Conservation (phyloP, 495 filamentous ascomycete species). For the Penicillium angulare region DNA sequence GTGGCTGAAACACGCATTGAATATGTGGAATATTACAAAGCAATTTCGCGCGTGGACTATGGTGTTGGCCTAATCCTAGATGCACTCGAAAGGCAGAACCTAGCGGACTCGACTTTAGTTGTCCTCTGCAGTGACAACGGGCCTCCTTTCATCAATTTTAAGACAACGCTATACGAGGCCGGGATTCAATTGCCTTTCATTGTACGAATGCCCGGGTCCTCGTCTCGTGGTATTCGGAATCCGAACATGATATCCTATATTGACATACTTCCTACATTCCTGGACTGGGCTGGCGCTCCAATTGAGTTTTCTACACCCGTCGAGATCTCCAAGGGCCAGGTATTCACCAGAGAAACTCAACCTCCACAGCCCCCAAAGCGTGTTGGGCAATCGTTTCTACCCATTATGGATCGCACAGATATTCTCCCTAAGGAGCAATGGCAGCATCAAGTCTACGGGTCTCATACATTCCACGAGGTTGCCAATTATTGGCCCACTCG, state of each 20-base stretch:
- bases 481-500: constrained; percentile 49
- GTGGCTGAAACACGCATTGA: constrained; percentile 35
- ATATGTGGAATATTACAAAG: constrained; percentile 42
- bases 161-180: constrained; percentile 48
- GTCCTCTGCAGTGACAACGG: constrained; percentile 49
- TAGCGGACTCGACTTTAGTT: constrained; percentile 37
- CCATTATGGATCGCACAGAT: too few relatives aligned
- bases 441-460: constrained; percentile 36
- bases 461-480: constrained; percentile 51
- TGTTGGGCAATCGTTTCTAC: constrained; percentile 35
- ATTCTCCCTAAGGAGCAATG: constrained; percentile 15
- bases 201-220: constrained; percentile 28
- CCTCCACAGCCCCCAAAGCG: constrained; percentile 3
- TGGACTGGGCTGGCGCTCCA: constrained; percentile 36
- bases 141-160: constrained; percentile 48
- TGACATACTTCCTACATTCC: constrained; percentile 43
- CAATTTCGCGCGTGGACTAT: constrained; percentile 39
- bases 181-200: constrained; percentile 43
- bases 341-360: too few relatives aligned
- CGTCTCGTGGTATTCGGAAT: constrained; percentile 25
- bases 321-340: too few relatives aligned
- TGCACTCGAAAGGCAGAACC: constrained; percentile 25
- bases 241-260: constrained; percentile 46
- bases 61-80: constrained; percentile 41
- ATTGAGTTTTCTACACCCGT: too few relatives aligned